Conservation (phyloP, 2,329 filamentous ascomycete species). For the Aureobasidium pullulans region DNA sequence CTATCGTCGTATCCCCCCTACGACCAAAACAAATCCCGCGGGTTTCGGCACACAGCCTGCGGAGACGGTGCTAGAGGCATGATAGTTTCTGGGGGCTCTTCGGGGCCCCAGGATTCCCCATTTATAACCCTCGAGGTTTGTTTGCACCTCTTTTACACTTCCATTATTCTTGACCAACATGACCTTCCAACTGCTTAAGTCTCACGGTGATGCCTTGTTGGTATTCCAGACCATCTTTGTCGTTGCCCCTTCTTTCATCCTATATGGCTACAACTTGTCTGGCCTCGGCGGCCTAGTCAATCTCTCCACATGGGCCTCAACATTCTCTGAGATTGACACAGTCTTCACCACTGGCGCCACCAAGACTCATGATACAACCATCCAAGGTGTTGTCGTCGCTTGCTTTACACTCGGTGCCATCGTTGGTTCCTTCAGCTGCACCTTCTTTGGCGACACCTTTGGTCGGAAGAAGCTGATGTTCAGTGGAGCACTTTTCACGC, state of each 20-base stretch:
- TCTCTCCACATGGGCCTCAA: neutral
- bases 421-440: slow-evolving; percentile 4
- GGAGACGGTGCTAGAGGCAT: no score
- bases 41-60: no score
- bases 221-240: neutral
- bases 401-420: slow-evolving; percentile 11
- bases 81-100: no score
- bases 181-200: no score
- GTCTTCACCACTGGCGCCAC: slow-evolving; percentile 17
- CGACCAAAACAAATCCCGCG: no score
- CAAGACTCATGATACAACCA: slow-evolving; percentile 14
- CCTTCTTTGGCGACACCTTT: neutral
- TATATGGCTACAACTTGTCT: neutral
- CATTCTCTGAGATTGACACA: slow-evolving; percentile 14
- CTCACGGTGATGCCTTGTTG: no score
- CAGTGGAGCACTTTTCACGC: slow-evolving; percentile 14
- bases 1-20: no score
- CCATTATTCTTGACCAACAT: no score
- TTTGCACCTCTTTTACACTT: no score
- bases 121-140: no score
- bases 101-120: no score
- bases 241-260: neutral
- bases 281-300: neutral
- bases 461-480: slow-evolving; percentile 2
- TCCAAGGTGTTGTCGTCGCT: slow-evolving; percentile 14